A percentile compares a stretch with the other conserved stretches of the same genome.
Conservation (phyloP, 768 basidiomycete genomes). For the Suillus plorans region DNA sequence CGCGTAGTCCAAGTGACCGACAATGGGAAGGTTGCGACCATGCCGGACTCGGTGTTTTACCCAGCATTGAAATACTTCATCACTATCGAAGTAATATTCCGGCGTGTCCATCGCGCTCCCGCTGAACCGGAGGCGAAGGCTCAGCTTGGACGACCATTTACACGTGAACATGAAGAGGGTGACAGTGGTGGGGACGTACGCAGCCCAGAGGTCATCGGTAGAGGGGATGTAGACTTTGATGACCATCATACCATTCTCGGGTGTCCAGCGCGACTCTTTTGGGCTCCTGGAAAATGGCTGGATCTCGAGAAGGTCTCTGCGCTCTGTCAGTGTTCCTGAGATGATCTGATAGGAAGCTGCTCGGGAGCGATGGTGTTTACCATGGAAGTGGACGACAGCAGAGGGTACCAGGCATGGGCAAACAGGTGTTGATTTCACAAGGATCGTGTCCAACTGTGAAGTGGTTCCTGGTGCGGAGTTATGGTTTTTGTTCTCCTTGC, state of each 20-base stretch:
- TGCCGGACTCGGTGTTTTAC: conserved; percentile 31
- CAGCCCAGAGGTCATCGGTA: conserved; percentile 40
- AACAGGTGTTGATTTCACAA: not conserved
- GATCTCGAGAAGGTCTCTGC: not conserved
- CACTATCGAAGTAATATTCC: conserved; percentile 28
- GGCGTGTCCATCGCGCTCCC: conserved; percentile 31
- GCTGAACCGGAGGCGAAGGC: conserved; percentile 33
- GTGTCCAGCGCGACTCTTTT: conserved; percentile 27
- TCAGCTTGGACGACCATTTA: conserved; percentile 35
- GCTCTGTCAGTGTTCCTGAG: not conserved
- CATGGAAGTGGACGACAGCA: not conserved
- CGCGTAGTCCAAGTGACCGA: conserved; percentile 23
- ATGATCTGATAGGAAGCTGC: conserved; percentile 3
- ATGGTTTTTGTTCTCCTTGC: not conserved
- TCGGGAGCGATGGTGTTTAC: conserved; percentile 5
- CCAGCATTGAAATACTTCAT: conserved; percentile 36
- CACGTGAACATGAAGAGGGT: conserved; percentile 30
- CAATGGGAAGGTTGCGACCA: conserved; percentile 36
- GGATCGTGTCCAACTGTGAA: not conserved
- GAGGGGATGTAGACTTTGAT: conserved; percentile 40
- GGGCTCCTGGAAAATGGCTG: not conserved
- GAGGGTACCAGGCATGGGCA: not conserved
- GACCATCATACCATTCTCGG: conserved; percentile 34
- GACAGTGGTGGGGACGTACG: conserved; percentile 33
- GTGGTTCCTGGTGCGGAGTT: not conserved